A percentile compares a stretch with the other conserved stretches of the same genome.
phyloP scores from a whole-genome alignment of 2,329 filamentous ascomycete species.

The Apiospora pterosperma region DNA sequence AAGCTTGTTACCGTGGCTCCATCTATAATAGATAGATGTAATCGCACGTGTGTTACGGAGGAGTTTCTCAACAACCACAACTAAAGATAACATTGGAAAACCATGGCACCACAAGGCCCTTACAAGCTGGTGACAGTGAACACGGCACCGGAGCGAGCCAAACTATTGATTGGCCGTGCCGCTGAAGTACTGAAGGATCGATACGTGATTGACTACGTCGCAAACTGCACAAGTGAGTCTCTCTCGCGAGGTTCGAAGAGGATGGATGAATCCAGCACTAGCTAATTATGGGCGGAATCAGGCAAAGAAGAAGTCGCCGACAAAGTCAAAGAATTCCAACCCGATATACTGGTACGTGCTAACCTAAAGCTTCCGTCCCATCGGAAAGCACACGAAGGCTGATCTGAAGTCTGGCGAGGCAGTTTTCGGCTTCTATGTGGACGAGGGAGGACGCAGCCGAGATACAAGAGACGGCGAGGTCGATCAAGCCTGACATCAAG shows the following conservation, averaged over 20 bases:
- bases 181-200: background rate
- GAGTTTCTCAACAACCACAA: too few species aligned
- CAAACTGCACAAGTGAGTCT: conserved; percentile 59
- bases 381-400: too few species aligned
- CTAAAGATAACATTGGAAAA: too few species aligned
- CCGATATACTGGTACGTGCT: conserved; percentile 25
- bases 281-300: conserved; percentile 16
- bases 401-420: too few species aligned
- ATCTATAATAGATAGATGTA: too few species aligned
- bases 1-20: too few species aligned
- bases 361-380: too few species aligned
- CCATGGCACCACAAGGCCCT: background rate
- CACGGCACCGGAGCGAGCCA: conserved; percentile 3
- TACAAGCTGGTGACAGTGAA: conserved; percentile 4
- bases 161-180: background rate
- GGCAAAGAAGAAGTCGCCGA: conserved; percentile 53
- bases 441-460: conserved; percentile 41
- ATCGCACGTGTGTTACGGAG: too few species aligned
- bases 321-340: conserved; percentile 39
- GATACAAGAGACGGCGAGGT: conserved; percentile 41
- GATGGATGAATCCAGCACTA: background rate
- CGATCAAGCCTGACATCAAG: conserved; percentile 42
- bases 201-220: conserved; percentile 39
- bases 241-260: too few species aligned
- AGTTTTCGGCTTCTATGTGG: conserved; percentile 48